A percentile compares a stretch with the other conserved stretches of the same genome.
Conservation (phyloP, 2,329 filamentous ascomycete species). For the Fusarium sp. region DNA sequence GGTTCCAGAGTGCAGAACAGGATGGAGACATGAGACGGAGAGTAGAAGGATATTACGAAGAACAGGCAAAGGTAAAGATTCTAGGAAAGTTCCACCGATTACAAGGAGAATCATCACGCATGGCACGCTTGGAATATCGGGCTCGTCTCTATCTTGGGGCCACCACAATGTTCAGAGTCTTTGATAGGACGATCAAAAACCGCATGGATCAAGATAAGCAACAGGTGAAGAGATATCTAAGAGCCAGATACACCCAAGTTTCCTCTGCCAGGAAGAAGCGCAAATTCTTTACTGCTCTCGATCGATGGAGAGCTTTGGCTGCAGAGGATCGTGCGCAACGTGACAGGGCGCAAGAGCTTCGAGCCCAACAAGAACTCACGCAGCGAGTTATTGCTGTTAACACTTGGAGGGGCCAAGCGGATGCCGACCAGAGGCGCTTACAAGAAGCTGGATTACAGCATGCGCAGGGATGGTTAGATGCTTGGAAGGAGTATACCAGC, state of each 20-base stretch:
- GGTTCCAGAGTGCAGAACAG: constrained; percentile 40
- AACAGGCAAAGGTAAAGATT: constrained; percentile 25
- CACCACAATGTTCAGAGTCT: constrained; percentile 42
- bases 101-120: constrained; percentile 17
- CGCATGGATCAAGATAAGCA: constrained; percentile 44
- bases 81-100: constrained; percentile 23
- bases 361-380: constrained; percentile 12
- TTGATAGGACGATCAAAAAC: constrained; percentile 41
- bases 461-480: constrained; percentile 31
- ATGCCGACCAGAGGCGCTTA: constrained; percentile 27
- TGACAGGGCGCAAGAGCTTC: constrained; percentile 29
- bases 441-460: constrained; percentile 35
- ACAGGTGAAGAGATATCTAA: constrained; percentile 47
- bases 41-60: constrained; percentile 28
- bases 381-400: constrained; percentile 21
- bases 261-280: constrained; percentile 47
- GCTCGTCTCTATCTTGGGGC: constrained; percentile 47
- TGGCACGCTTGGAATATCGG: constrained; percentile 38
- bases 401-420: constrained; percentile 37
- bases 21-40: constrained; percentile 34
- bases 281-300: constrained; percentile 47
- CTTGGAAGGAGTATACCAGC: constrained; percentile 38
- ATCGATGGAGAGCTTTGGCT: constrained; percentile 44
- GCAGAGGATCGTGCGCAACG: constrained; percentile 16
- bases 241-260: constrained; percentile 49